Evolutionary conservation across 306 rosid genomes (phyloP), one percentile per base, ranked within the genome.

Genomic region (Ziziphus jujuba): DNA sequence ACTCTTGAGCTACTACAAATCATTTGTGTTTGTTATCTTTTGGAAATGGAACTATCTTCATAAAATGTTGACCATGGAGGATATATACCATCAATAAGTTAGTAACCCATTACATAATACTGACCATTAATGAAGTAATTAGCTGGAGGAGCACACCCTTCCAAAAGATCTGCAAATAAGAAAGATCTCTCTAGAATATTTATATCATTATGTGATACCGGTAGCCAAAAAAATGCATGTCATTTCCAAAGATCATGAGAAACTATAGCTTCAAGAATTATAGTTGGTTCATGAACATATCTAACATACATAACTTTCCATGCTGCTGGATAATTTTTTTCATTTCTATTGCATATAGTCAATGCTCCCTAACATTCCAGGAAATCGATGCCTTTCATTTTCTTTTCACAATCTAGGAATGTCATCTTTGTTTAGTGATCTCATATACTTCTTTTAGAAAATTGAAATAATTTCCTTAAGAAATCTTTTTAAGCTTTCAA

Each of bases 331-430:
- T 6, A 55, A 21, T 55, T 23, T 20, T 55, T 20, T 4, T 25
- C n/a, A 55, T 14, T 55, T 21, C 59, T 11, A 55, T 2, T 68
- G 44, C 56, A 56, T 68, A 28, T 9, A 56, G 10, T 56, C 72
- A 5, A 68, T 7, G 11, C 33, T 40, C 2, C 56, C 44, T 0
- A 56, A 23, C 43, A 40, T 23, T 2, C 28, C 45, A 9, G 44
- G 31, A 56, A 68, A 56, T n/a, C 55, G 54, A 16, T 44, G 13
- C 0, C 1, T 1, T 11, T 66, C 52, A 0, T 33, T 20, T 9
- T 21, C 5, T 5, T 13, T 28, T 12, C 35, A 52, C 34, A 67
- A 58, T 16, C 23, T 28, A 13, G 20, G 3, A 3, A 33, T 8
- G 9, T 58, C 63, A 1, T 0, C 19, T 11, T 13, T 13, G 8